These are phyloP conservation scores for Leishmania tropica DNA, from an alignment of 208 protist genomes.

Conservation along the genomic window DNA sequence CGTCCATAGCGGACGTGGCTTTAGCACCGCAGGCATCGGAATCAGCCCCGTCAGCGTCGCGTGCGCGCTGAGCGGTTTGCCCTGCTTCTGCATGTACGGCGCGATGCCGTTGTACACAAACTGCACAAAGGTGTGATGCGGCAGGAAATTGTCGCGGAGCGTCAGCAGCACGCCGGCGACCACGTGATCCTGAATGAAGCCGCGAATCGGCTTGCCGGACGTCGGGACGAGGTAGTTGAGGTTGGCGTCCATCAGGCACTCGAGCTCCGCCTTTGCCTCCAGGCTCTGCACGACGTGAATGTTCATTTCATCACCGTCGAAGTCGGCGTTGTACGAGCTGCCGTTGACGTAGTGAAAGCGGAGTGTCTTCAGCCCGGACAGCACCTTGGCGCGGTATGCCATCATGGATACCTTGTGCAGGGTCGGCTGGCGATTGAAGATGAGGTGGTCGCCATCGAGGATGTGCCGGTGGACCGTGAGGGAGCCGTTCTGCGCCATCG, in stretches of 20 bases:
- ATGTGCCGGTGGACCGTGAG: slow-evolving; percentile 97
- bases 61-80: slow-evolving; percentile 37
- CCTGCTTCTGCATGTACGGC: slow-evolving; percentile 76
- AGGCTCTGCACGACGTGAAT: slow-evolving; percentile 98
- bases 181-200: slow-evolving; percentile 99
- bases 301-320: slow-evolving; percentile 99
- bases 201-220: slow-evolving; percentile 98
- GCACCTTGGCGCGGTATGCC: slow-evolving; percentile 95
- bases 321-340: slow-evolving; percentile 99
- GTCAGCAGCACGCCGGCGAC: slow-evolving; percentile 97
- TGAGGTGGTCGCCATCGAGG: slow-evolving; percentile 96
- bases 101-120: slow-evolving; percentile 92
- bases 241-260: slow-evolving; percentile 95
- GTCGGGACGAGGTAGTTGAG: slow-evolving; percentile 97
- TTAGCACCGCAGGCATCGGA: slow-evolving; percentile 94
- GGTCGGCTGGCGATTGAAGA: slow-evolving; percentile 99
- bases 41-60: slow-evolving; percentile 77
- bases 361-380: slow-evolving; percentile 95
- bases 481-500: slow-evolving; percentile 67
- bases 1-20: slow-evolving; percentile 95
- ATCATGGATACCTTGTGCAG: slow-evolving; percentile 99
- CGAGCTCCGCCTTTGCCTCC: slow-evolving; percentile 95
- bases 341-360: slow-evolving; percentile 99
- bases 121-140: slow-evolving; percentile 91
- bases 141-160: slow-evolving; percentile 96